Evolutionary conservation across 805 yeast genomes (phyloP).

Genomic region (Starmerella sirachaensis): DNA sequence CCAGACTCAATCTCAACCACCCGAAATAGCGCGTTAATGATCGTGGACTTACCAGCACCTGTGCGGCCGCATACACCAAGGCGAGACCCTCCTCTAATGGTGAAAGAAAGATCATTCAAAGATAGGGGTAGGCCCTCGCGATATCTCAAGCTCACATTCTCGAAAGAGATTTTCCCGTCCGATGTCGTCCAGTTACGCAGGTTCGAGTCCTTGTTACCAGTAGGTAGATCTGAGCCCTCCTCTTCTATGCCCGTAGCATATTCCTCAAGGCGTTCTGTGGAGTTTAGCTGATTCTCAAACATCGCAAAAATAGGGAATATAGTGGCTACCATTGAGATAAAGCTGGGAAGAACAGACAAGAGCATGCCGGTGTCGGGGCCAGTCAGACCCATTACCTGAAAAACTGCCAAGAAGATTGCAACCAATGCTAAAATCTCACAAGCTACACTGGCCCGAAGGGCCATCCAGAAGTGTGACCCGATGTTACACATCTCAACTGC

Average conservation of each 20-base stretch:
- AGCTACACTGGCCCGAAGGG: conserved; percentile 44
- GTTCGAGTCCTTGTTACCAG: background rate
- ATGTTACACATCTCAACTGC: conserved; percentile 50
- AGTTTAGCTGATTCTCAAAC: conserved; percentile 62
- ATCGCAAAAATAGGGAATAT: conserved; percentile 53
- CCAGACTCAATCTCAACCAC: conserved; percentile 47
- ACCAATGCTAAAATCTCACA: conserved; percentile 42
- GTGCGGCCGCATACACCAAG: conserved; percentile 83
- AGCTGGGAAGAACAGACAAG: conserved; percentile 43
- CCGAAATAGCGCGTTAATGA: conserved; percentile 60
- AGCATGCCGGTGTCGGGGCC: conserved; percentile 58
- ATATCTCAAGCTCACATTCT: conserved; percentile 46
- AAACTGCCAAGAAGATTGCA: conserved; percentile 45
- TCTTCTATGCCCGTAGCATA: conserved; percentile 46
- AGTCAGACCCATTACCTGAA: conserved; percentile 43
- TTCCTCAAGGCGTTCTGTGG: conserved; percentile 55
- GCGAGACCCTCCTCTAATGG: conserved; percentile 46
- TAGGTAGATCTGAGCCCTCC: conserved; percentile 33
- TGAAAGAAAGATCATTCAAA: conserved; percentile 41
- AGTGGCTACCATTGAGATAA: conserved; percentile 44
- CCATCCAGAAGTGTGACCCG: conserved; percentile 63
- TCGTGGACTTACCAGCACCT: conserved; percentile 79
- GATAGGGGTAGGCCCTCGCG: conserved; percentile 55
- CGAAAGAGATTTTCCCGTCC: conserved; percentile 43
- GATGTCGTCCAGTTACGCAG: conserved; percentile 41